Base-by-base conservation (phyloP, 495 filamentous ascomycete genomes). In the Pyrenula aspistea region DNA sequence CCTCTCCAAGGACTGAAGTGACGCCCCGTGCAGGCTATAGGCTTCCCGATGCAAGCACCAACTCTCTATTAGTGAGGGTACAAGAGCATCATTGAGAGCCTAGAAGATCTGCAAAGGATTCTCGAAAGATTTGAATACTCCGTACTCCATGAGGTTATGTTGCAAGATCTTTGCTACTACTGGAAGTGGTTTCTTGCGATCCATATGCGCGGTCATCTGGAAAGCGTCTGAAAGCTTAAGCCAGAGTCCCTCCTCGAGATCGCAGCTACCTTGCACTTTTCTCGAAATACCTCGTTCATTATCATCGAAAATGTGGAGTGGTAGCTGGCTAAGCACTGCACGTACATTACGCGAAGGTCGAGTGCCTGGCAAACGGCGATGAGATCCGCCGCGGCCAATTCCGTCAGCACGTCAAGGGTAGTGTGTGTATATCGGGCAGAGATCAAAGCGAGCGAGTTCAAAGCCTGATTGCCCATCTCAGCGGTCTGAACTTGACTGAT, bases 401-500 rank as follows among this genome's bases (percentile, higher is more conserved):
- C 55, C 0, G 69, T 72, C 0, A 86, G 54, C 0, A 86, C 59
- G 42, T 86, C 80, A 0, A 80, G 68, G 2, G 82, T 74, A 53
- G 76, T 66, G 24, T 76, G 64, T 12, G 80, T 81, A 53, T 81
- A 79, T 1, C 85, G 73, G 0, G 78, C 77, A 59, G 72, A 74
- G 2, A 80, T 72, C 2, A 85, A 63, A 0, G 80, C 82, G 62
- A 83, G 72, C 0, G 76, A 81, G 62, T 83, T 84, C 52, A 84
- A 63, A 21, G 72, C 71, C 60, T 85, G 82, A 61, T 85, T 83
- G 50, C 67, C 60, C 75, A 82, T 79, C 61, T 85, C 81, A 4
- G 81, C 79, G 0, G 74, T 64, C 55, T 82, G 78, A 0, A 82
- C 72, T 60, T 82, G 77, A 58, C 73, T 76, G 57, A 84, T 71